Base-by-base conservation (phyloP, 805 yeast genomes). In the Hagleromyces aurorensis region DNA sequence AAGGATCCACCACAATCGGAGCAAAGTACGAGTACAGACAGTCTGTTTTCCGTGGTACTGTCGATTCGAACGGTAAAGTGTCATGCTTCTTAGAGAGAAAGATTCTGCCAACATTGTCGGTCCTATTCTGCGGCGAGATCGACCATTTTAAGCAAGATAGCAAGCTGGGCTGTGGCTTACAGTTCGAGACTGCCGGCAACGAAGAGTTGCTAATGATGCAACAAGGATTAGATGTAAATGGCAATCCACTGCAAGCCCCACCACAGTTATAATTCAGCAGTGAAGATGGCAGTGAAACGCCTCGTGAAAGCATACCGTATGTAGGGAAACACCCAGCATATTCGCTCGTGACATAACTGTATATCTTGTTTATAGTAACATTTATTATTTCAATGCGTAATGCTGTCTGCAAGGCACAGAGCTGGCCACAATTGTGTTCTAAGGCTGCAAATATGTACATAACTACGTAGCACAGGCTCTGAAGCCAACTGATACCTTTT, bases 21-120 rank as follows among this genome's bases (percentile, higher is more conserved):
- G 94, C 95, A 50, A 91, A 89, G 66, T 89, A 89, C 64, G 97
- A 91, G 67, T 91, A 85, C 72, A 85, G 96, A 67, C 93, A 85
- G 64, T 79, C 93, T 35, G 78, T 85, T 32, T 86, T 86, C 75
- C 78, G 98, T 64, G 96, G 96, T 54, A 94, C 87, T 62, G 55
- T 91, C 39, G 96, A 86, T 64, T 75, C 93, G 29, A 67, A 71
- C 37, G 98, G 98, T 63, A 85, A 83, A 65, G 93, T 89, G 31
- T 71, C 83, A 33, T 83, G 86, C 49, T 76, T 86, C 69, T 68
- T 91, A 58, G 98, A 91, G 67, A 85, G 86, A 68, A 78, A 94
- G 59, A 76, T 91, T 32, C 70, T 87, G 51, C 97, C 97, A 53
- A 84, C 94, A 28, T 75, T 87, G 37, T 79, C 94, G 17, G 69